Conservation (phyloP, 192 early-diverging fungal genomes). For the Podila horticola region DNA sequence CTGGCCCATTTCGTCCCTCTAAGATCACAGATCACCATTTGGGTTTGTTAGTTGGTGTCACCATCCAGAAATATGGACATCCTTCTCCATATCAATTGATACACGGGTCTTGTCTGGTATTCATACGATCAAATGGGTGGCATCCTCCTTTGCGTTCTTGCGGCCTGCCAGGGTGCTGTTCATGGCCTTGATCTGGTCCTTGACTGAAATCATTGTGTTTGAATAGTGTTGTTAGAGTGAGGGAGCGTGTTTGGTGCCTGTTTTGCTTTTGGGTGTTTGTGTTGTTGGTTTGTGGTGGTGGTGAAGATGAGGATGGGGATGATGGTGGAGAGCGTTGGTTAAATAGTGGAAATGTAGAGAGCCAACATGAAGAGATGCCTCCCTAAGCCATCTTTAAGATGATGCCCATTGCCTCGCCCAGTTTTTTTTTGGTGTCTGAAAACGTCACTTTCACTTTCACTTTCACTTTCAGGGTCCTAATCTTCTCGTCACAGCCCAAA, state of each 20-base stretch:
- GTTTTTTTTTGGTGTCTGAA: too few relatives aligned
- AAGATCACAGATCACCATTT: neutral
- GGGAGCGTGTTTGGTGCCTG: neutral
- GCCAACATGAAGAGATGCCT: too few relatives aligned
- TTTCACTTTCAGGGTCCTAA: too few relatives aligned
- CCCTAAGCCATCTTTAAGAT: too few relatives aligned
- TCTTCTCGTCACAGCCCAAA: too few relatives aligned
- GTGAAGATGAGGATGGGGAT: neutral
- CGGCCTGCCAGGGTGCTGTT: slow-evolving; percentile 8
- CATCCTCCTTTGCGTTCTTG: slow-evolving; percentile 34
- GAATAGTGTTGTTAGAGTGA: neutral
- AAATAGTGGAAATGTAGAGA: neutral
- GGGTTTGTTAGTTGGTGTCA: too few relatives aligned
- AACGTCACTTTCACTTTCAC: too few relatives aligned
- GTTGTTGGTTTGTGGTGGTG: neutral
- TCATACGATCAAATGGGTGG: slow-evolving; percentile 44
- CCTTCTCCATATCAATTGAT: neutral
- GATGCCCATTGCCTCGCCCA: too few relatives aligned
- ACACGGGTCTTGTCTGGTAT: neutral
- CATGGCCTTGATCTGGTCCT: slow-evolving; percentile 33
- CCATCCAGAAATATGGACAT: too few relatives aligned
- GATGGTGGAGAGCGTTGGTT: neutral
- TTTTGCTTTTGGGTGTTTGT: neutral
- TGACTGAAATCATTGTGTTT: slow-evolving; percentile 41
- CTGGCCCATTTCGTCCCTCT: slow-evolving; percentile 27